Evolutionary conservation across 2,329 filamentous ascomycete species (phyloP).

Genomic region (Phaeosphaeria sp.): DNA sequence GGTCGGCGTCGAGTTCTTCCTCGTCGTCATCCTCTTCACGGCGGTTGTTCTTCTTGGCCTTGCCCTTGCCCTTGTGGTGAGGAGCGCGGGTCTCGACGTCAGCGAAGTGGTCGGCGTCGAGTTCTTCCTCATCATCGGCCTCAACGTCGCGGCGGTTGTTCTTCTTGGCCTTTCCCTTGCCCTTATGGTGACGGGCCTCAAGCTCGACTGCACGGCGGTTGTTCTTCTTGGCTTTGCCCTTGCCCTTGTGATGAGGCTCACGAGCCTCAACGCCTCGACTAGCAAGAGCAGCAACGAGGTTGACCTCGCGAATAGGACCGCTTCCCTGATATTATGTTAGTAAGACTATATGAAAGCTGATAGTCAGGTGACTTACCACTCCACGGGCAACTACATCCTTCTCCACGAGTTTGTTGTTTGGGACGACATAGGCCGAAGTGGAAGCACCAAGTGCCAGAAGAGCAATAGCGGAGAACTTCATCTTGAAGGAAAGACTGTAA

Average conservation of each 20-base stretch:
- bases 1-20: background rate
- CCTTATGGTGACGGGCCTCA: constrained; percentile 22
- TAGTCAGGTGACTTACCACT: constrained; percentile 22
- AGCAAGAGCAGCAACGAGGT: constrained; percentile 30
- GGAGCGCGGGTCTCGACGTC: constrained; percentile 2
- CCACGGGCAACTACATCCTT: constrained; percentile 36
- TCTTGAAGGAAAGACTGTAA: constrained; percentile 27
- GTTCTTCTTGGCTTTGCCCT: background rate
- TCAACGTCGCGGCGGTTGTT: constrained; percentile 10
- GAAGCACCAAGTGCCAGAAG: constrained; percentile 42
- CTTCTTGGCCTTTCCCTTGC: constrained; percentile 16
- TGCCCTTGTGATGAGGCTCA: constrained; percentile 16
- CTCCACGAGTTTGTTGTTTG: constrained; percentile 22
- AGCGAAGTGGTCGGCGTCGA: constrained; percentile 14
- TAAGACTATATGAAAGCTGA: background rate
- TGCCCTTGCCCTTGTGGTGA: constrained; percentile 4
- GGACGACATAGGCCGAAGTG: constrained; percentile 41
- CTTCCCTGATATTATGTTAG: constrained; percentile 30
- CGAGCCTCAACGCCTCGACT: constrained; percentile 18
- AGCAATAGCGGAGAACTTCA: constrained; percentile 38
- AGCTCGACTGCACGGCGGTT: background rate
- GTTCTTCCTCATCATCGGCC: constrained; percentile 6
- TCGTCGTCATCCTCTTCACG: constrained; percentile 1
- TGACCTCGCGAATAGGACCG: constrained; percentile 23
- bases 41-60: background rate